Conservation (phyloP, 1,284 basidiomycete species). For the Ganoderma meredithae region DNA sequence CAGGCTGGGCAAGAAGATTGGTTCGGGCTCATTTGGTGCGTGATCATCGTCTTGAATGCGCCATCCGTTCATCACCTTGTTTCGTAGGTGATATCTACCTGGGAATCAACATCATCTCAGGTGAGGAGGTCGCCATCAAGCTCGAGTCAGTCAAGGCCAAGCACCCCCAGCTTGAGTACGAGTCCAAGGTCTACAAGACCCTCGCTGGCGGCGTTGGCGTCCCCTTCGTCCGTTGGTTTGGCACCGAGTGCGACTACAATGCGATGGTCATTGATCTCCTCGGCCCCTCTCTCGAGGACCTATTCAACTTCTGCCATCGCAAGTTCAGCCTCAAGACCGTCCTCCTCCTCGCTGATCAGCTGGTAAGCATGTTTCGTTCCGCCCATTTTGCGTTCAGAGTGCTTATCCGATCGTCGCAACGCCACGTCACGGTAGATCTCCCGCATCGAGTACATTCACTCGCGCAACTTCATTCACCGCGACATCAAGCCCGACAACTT, state of each 20-base stretch:
- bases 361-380: slow-evolving; percentile 61
- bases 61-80: not conserved
- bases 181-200: slow-evolving; percentile 97
- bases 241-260: slow-evolving; percentile 99
- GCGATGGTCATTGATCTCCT: slow-evolving; percentile 99
- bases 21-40: slow-evolving; percentile 97
- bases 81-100: slow-evolving; percentile 95
- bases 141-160: slow-evolving; percentile 99
- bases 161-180: slow-evolving; percentile 99
- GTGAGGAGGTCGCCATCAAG: slow-evolving; percentile 99
- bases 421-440: slow-evolving; percentile 75
- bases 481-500: slow-evolving; percentile 99
- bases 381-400: slow-evolving; percentile 21
- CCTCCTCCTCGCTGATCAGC: slow-evolving; percentile 94
- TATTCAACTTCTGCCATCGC: slow-evolving; percentile 99
- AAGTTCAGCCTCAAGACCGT: slow-evolving; percentile 99
- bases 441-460: slow-evolving; percentile 99
- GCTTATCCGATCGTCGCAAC: slow-evolving; percentile 16
- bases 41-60: slow-evolving; percentile 21
- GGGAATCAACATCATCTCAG: slow-evolving; percentile 99
- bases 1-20: slow-evolving; percentile 99
- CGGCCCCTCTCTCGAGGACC: slow-evolving; percentile 96
- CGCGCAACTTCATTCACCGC: slow-evolving; percentile 99
- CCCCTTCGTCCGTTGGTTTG: slow-evolving; percentile 98
- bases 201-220: slow-evolving; percentile 98